Base-by-base conservation (phyloP, 2,329 filamentous ascomycete species). In the Aspergillus uvarum region DNA sequence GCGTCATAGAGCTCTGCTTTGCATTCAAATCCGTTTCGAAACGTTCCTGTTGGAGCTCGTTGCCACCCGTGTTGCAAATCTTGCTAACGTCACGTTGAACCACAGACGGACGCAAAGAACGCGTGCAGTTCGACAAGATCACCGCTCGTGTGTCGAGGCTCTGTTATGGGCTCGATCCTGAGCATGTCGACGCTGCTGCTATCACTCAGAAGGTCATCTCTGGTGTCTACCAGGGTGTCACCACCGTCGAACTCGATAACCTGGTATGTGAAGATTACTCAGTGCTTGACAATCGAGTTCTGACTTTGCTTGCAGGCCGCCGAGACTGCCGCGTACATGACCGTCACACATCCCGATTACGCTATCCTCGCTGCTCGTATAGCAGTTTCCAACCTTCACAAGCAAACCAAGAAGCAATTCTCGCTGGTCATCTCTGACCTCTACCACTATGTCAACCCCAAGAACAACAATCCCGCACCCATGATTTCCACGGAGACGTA, bases 51-150 rank as follows among this genome's bases (percentile, higher is more conserved):
- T 35, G 32, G 10, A 35, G 14, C 2, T 16, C 32, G 32, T 70
- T 65, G 67, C 64, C 68, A 67, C 65, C 52, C 47, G 22, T 48
- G 47, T n/a, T 26, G 14, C 19, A 24, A 59, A 47, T 26, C 53
- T 48, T 59, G 60, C 68, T 74, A 61, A 72, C 61, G 32, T 29
- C 51, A 51, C 49, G 59, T 44, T 48, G 56, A 57, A 61, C 50
- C 42, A 44, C 70, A 98, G 95, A 99, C 86, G 94, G 94, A 81
- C 95, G 95, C 84, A 96, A 98, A 84, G 95, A 99, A 86, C 95
- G 95, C 79, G 95, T 99, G 67, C 95, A 99, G 79, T 99, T 99
- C 83, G 95, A 99, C 85, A 99, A 99, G 84, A 99, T 99, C 86
- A 98, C 95, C 74, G 95, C 95, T 72, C 92, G 95, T 80, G 95